Percentiles rank a stretch among this genome's conserved stretches.
phyloP scores from a whole-genome alignment of 371 early-diverging fungal genomes.

The Mucor sp. region DNA sequence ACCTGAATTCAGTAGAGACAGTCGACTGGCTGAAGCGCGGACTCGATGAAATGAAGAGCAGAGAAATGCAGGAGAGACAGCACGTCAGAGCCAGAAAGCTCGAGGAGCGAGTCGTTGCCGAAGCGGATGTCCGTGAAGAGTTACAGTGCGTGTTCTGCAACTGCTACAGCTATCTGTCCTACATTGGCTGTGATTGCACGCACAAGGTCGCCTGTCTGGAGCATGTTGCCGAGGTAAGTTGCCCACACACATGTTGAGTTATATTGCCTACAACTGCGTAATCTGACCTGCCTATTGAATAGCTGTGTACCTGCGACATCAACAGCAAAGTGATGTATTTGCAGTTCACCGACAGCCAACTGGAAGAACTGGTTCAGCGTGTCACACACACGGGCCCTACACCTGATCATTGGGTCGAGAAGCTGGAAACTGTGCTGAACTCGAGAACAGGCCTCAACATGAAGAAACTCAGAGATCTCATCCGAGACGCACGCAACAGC shows the following conservation, averaged over 20 bases:
- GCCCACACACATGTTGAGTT: no score
- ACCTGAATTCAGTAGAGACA: constrained; percentile 42
- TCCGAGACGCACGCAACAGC: constrained; percentile 55
- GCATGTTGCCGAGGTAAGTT: constrained; percentile 61
- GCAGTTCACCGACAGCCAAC: constrained; percentile 57
- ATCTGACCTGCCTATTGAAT: not conserved
- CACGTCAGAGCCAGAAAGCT: constrained; percentile 44
- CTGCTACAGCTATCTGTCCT: constrained; percentile 72
- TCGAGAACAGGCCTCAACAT: constrained; percentile 51
- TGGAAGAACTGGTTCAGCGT: constrained; percentile 39
- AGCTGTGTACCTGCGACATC: constrained; percentile 60
- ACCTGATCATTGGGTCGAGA: constrained; percentile 48
- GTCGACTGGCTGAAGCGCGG: constrained; percentile 61
- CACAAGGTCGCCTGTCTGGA: constrained; percentile 63
- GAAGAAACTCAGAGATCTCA: constrained; percentile 51
- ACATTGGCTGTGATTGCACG: constrained; percentile 66
- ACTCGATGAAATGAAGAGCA: constrained; percentile 54
- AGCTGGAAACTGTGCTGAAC: constrained; percentile 36
- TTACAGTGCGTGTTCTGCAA: constrained; percentile 75
- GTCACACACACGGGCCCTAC: constrained; percentile 21
- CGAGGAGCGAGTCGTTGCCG: constrained; percentile 30
- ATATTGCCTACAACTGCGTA: no score
- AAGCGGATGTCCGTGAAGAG: constrained; percentile 49
- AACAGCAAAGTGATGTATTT: constrained; percentile 46
- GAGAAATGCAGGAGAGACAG: constrained; percentile 61